phyloP scores from a whole-genome alignment of 1,284 basidiomycete species.

The Mycena citricolor region DNA sequence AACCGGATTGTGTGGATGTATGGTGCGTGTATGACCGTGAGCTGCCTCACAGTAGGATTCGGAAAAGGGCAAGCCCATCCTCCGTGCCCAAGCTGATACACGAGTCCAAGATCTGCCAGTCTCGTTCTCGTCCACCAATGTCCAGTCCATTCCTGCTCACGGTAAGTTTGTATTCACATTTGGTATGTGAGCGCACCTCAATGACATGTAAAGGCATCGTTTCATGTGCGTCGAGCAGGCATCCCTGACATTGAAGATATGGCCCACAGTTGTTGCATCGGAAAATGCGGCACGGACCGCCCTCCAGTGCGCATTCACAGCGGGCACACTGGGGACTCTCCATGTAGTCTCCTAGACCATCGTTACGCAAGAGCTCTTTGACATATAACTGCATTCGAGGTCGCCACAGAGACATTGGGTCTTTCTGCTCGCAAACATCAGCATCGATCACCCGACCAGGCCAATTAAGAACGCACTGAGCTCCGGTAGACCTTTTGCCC shows the following conservation, averaged over 20 bases:
- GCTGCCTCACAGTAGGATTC: neutral
- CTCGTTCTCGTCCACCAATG: neutral
- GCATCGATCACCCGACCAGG: no score
- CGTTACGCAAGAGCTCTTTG: slow-evolving; percentile 8
- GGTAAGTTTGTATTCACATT: neutral
- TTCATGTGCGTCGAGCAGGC: slow-evolving; percentile 1
- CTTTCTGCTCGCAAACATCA: no score
- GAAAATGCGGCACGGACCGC: neutral
- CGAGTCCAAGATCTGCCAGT: neutral
- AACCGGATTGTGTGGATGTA: slow-evolving; percentile 2
- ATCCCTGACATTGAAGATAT: slow-evolving; percentile 7
- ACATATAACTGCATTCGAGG: slow-evolving; percentile 5
- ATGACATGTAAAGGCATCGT: slow-evolving; percentile 2
- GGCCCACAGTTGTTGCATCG: slow-evolving; percentile 7
- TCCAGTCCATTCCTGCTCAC: slow-evolving; percentile 8
- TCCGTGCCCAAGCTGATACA: slow-evolving; percentile 14
- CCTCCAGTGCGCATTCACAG: neutral
- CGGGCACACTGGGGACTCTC: neutral
- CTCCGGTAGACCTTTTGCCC: no score
- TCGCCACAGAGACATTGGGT: slow-evolving; percentile 9
- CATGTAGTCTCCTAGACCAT: slow-evolving; percentile 6
- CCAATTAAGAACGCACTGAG: no score
- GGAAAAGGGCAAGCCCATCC: slow-evolving; percentile 5
- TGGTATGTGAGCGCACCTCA: neutral
- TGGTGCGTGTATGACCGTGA: slow-evolving; percentile 2